Evolutionary conservation across 495 filamentous ascomycete species (phyloP).

Genomic region (Ramalina intermedia): DNA sequence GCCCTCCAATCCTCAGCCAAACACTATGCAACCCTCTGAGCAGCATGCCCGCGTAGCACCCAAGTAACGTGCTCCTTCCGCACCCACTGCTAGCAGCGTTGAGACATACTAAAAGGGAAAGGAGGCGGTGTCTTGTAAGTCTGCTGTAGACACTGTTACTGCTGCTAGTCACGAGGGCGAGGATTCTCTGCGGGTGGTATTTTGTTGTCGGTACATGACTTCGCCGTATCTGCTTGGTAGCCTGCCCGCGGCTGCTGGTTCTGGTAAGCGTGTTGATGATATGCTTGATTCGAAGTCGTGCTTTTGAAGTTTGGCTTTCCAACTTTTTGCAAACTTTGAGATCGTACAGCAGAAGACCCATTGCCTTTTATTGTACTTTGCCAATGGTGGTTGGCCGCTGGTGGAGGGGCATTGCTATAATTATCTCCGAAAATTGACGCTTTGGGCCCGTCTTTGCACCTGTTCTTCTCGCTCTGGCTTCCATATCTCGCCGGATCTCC

Average conservation of each 20-base stretch:
- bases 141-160: slow-evolving; percentile 17
- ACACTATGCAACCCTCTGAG: no score
- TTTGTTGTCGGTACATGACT: slow-evolving; percentile 60
- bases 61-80: no score
- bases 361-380: no score
- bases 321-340: no score
- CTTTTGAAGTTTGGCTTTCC: no score
- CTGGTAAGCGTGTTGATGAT: slow-evolving; percentile 31
- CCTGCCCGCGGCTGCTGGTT: slow-evolving; percentile 41
- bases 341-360: no score
- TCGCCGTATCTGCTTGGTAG: slow-evolving; percentile 62
- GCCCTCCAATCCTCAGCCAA: no score
- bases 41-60: no score
- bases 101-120: no score
- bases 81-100: no score
- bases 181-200: slow-evolving; percentile 73
- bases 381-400: slow-evolving; percentile 29
- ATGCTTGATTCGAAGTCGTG: slow-evolving; percentile 17
- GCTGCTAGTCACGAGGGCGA: slow-evolving; percentile 25
- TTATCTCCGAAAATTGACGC: slow-evolving; percentile 50
- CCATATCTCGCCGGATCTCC: no score
- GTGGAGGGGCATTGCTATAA: slow-evolving; percentile 40
- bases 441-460: slow-evolving; percentile 52
- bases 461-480: no score
- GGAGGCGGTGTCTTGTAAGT: slow-evolving; percentile 41